These are phyloP conservation scores for Panicum virgatum DNA, from an alignment of 202 grass and related monocot genomes.

Conservation along the genomic window DNA sequence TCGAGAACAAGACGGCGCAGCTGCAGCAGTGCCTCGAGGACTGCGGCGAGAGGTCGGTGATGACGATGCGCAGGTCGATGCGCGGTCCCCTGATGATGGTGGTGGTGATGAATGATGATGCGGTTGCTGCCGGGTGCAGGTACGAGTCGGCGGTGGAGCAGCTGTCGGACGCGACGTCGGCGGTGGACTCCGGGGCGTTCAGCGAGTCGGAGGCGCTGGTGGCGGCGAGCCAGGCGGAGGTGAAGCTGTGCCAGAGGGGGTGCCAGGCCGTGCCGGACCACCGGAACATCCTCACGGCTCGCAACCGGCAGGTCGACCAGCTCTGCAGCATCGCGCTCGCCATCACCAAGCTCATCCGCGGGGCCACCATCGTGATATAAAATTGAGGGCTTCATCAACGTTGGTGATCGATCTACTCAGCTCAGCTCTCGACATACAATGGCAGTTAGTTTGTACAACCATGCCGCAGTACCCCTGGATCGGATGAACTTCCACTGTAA, in stretches of 20 bases:
- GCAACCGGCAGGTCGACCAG: conserved; percentile 61
- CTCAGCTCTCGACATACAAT: too few relatives aligned
- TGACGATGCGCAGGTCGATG: too few relatives aligned
- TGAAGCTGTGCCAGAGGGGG: conserved; percentile 63
- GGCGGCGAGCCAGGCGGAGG: conserved; percentile 48
- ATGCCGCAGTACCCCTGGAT: too few relatives aligned
- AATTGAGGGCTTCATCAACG: too few relatives aligned
- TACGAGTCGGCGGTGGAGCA: conserved; percentile 76
- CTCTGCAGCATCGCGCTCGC: conserved; percentile 65
- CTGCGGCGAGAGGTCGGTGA: conserved; percentile 46
- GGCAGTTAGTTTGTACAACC: too few relatives aligned
- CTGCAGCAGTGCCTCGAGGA: conserved; percentile 71
- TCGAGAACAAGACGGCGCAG: conserved; percentile 54
- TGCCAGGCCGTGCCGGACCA: conserved; percentile 47
- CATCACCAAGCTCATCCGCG: conserved; percentile 49
- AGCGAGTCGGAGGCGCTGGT: conserved; percentile 48
- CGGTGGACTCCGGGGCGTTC: conserved; percentile 49
- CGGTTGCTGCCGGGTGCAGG: background rate
- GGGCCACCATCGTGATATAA: background rate
- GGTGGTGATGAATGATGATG: background rate
- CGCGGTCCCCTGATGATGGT: too few relatives aligned
- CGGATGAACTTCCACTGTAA: too few relatives aligned
- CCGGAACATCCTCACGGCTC: conserved; percentile 50
- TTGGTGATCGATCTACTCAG: too few relatives aligned
- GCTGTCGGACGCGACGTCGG: conserved; percentile 53